Conservation (phyloP, 768 basidiomycete species). For the Suillus cothurnatus region DNA sequence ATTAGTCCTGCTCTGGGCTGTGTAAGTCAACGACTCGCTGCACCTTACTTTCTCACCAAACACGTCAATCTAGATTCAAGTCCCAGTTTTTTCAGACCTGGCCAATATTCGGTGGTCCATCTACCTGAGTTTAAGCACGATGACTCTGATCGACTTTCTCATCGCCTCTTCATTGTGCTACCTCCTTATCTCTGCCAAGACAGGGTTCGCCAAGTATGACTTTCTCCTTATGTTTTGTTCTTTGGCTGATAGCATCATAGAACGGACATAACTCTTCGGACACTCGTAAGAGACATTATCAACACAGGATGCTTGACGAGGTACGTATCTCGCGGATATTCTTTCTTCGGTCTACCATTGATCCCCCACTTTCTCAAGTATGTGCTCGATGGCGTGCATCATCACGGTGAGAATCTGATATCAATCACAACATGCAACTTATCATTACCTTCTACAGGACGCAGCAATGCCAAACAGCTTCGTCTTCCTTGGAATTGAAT, state of each 20-base stretch:
- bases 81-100: neutral
- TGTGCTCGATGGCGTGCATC: neutral
- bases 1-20: neutral
- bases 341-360: neutral
- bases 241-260: neutral
- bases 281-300: neutral
- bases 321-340: neutral
- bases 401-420: neutral
- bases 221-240: neutral
- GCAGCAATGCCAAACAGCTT: conserved; percentile 56
- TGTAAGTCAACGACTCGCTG: neutral
- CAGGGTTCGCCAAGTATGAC: neutral
- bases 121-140: conserved; percentile 26
- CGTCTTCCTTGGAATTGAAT: conserved; percentile 56
- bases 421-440: neutral
- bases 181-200: neutral
- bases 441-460: conserved; percentile 28
- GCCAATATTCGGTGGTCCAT: neutral
- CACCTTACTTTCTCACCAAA: neutral
- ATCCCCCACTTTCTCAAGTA: neutral
- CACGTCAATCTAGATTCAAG: neutral
- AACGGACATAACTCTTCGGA: neutral
- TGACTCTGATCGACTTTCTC: conserved; percentile 36
- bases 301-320: neutral
- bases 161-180: conserved; percentile 4